Evolutionary conservation across 345 rosid species (phyloP).

Genomic region (Eucalyptus paniculata): DNA sequence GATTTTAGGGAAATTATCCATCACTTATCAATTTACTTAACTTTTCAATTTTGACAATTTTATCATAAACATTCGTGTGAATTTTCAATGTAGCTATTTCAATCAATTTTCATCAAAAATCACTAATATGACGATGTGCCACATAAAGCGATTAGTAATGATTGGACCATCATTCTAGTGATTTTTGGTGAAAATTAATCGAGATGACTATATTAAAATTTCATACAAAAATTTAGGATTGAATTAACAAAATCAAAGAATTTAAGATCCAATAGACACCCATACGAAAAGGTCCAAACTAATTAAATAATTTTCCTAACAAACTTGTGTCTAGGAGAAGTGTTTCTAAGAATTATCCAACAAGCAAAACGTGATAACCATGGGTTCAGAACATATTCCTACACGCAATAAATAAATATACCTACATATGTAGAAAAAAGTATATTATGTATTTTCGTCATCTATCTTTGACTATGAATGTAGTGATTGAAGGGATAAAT

Average conservation of each 20-base stretch:
- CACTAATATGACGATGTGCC: fast-evolving
- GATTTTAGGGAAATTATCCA: neutral
- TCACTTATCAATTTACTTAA: neutral
- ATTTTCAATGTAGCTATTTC: neutral
- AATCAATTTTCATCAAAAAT: neutral
- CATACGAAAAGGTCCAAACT: fast-evolving
- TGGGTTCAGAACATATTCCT: neutral
- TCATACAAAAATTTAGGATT: neutral
- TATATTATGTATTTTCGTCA: neutral
- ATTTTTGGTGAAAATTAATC: neutral
- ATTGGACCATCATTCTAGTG: fast-evolving
- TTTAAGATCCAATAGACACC: neutral
- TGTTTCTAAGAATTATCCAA: neutral
- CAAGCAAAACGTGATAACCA: neutral
- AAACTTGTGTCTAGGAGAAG: neutral
- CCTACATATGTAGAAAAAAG: neutral
- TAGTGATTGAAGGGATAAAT: neutral
- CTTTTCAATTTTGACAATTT: neutral
- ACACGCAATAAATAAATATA: neutral
- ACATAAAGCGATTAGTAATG: neutral
- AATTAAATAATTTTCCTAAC: neutral
- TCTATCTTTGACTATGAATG: neutral
- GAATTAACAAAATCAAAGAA: neutral
- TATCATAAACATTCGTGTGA: fast-evolving
- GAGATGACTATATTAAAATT: neutral